Base-by-base conservation (phyloP, 441 rosid genomes). In the Syzygium malaccense region DNA sequence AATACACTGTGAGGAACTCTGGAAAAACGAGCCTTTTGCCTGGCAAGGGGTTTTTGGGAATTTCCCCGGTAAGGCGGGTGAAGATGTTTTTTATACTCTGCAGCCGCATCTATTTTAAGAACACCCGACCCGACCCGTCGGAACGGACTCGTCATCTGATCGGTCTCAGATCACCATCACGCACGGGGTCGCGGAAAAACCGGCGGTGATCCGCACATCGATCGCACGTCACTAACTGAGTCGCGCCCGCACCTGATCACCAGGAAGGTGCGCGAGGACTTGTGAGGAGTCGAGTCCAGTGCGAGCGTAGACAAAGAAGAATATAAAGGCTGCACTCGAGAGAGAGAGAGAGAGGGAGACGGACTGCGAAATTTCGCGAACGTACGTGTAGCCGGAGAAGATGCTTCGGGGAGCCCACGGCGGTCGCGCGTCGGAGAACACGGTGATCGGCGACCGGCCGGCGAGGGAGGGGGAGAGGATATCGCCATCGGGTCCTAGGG, bases 401-500 rank as follows among this genome's bases (percentile, higher is more conserved):
- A 17, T 30, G 75, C 37, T 8, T 64, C 75, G 7, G 23, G 23
- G 41, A 30, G 41, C 71, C 33, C 26, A 12, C n/a, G 10, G n/a
- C 62, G 62, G 11, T 57, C 48, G 48, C 48, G 8, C 48, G 48
- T 45, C 48, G 51, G 11, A 23, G 75, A 0, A 2, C 51, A 6
- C 6, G 83, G 0, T 6, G 83, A 12, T 75, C 83, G 83, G 51
- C 51, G 41, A 18, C 57, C 41, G 57, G 26, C 5, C 14, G 57
- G 19, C 48, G 80, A n/a, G 41, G 6, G 56, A 64, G 33, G 51
- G 58, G 26, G 45, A 26, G 51, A 55, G 58, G 56, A 86, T 19
- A 23, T 41, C 53, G n/a, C 78, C 91, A 91, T 93, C 93, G 85
- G 62, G 49, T 6, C n/a, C 54, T 51, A n/a, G 49, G 86, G 83